Percentiles rank a stretch among this genome's conserved stretches.
phyloP scores from a whole-genome alignment of 768 basidiomycete species.

The Boletus vermiculosoides region DNA sequence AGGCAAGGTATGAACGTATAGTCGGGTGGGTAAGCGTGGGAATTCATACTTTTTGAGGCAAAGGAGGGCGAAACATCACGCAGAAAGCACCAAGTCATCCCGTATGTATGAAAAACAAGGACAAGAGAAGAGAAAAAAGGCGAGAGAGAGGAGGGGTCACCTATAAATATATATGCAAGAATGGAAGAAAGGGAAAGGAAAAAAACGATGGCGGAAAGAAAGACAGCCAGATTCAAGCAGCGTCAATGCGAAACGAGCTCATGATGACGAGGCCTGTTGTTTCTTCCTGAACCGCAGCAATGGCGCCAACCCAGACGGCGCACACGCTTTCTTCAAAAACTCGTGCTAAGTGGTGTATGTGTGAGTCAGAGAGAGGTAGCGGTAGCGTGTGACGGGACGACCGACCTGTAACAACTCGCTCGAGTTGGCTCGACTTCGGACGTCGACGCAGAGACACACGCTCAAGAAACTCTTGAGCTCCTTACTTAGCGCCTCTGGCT shows the following conservation, averaged over 20 bases:
- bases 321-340: conserved; percentile 88
- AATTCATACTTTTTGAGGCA: neutral
- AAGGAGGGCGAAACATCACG: neutral
- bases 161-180: conserved; percentile 27
- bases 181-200: neutral
- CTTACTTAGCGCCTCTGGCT: conserved; percentile 85
- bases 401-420: conserved; percentile 80
- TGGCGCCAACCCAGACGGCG: conserved; percentile 77
- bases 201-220: neutral
- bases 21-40: neutral
- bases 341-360: conserved; percentile 70
- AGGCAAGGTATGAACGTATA: neutral
- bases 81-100: neutral
- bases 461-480: conserved; percentile 96
- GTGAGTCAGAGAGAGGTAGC: neutral
- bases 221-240: neutral
- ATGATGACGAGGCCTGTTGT: conserved; percentile 44
- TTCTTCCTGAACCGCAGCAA: conserved; percentile 79
- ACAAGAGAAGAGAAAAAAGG: neutral
- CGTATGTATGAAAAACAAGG: neutral
- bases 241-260: neutral
- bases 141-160: neutral
- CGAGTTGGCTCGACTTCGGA: conserved; percentile 87
- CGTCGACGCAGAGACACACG: conserved; percentile 98
- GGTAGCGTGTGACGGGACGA: neutral